Base-by-base conservation (phyloP, 805 yeast species). In the Pichia nanzhaoensis region DNA sequence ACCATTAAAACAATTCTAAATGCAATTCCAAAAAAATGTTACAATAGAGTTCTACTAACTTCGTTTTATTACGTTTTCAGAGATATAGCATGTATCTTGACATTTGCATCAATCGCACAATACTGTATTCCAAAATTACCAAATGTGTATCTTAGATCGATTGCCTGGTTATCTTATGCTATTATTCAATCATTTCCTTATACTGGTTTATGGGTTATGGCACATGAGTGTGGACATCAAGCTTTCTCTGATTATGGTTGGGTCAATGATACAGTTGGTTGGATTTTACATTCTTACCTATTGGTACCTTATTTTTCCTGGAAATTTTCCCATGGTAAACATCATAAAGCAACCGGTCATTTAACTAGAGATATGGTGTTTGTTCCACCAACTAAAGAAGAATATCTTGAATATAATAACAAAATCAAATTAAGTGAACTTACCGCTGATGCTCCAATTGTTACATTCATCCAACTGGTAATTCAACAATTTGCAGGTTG, bases 171-270 rank as follows among this genome's bases (percentile, higher is more conserved):
- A 34, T 64, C 60, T 16, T 80, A 83, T 58, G 63, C 78, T 17
- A 58, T 72, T 44, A 58, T 67, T 37, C 76, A 77, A 55, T 88
- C 91, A 24, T 67, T 85, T 45, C 76, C 83, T 49, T 80, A 81
- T 47, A 81, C 89, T 27, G 95, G 95, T 39, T 44, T 82, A 40
- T 86, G 95, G 95, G 83, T 86, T 41, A 60, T 86, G 67, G 93
- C 95, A 43, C 95, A 86, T 65, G 95, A 86, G 66, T 86, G 95
- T 71, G 95, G 95, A 49, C 95, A 86, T 64, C 83, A 79, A 55
- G 95, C 95, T 19, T 87, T 87, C 65, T 73, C 83, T 34, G 85
- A 82, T 56, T 80, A 79, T 59, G 79, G 78, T 34, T 65, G 72
- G 68, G 79, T 84, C 52, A 85, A 87, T 64, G 91, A 87, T 64